Conservation (phyloP, 176 grass and related monocot species). For the Aegilops tauschii region DNA sequence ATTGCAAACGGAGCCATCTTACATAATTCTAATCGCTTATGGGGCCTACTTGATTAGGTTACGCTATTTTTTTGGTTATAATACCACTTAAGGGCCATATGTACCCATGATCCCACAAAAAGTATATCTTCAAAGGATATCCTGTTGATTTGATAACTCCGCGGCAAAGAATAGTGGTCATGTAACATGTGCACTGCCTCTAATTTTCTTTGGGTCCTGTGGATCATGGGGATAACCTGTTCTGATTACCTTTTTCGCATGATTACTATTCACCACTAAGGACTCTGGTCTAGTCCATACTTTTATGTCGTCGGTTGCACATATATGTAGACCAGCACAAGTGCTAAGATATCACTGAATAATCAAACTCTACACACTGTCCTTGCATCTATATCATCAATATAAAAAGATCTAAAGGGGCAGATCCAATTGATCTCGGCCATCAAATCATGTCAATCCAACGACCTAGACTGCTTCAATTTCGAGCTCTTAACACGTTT, state of each 20-base stretch:
- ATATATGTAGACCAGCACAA: not conserved
- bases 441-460: too few species aligned
- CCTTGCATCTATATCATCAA: not conserved
- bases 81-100: not conserved
- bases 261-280: slow-evolving; percentile 2
- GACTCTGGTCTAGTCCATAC: not conserved
- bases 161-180: not conserved
- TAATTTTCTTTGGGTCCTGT: slow-evolving; percentile 1
- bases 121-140: slow-evolving; percentile 16
- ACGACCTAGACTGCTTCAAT: too few species aligned
- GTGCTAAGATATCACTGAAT: not conserved
- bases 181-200: slow-evolving; percentile 2
- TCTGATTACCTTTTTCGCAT: not conserved
- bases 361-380: not conserved
- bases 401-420: too few species aligned
- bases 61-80: slow-evolving; percentile 16
- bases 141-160: slow-evolving; percentile 15
- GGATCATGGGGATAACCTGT: not conserved
- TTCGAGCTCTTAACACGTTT: too few species aligned
- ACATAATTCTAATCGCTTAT: not conserved
- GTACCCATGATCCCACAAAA: not conserved
- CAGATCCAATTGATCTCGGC: too few species aligned
- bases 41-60: not conserved
- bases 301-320: not conserved
- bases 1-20: not conserved